Base-by-base conservation (phyloP, 2,329 filamentous ascomycete genomes). In the Claviceps sp. region DNA sequence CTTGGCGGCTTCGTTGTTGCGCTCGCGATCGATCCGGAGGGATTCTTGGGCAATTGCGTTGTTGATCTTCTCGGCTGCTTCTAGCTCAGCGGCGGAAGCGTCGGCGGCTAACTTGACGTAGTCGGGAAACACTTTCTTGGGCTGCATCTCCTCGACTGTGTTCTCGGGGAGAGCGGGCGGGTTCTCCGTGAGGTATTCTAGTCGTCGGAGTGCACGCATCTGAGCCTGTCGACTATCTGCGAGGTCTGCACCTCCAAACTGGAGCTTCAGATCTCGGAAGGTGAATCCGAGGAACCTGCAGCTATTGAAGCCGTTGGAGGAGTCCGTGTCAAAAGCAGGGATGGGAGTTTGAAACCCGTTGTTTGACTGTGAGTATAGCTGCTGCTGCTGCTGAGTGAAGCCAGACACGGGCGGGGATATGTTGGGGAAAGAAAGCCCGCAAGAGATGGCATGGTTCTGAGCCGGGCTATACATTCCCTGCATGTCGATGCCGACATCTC, bases 1-100 rank as follows among this genome's bases (percentile, higher is more conserved):
- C 55, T 65, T 67, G 24, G 69, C 69, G 0, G 69, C 65, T 38
- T 58, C 53, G 54, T 70, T 71, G 59, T 71, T 71, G 4, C 68
- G 59, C 43, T 60, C 53, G 2, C 64, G 59, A 18, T 68, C 63
- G 1, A 62, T 47, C 4, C 24, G 48, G 52, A 62, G 60, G 8
- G 57, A 56, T 20, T 57, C 49, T 3, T 52, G 52, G 2, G 64
- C 59, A 40, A 67, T 60, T 5, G 46, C 13, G 49, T 68, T 65
- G 52, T 63, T 64, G 6, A 54, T 52, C 0, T 47, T 54, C 20
- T 60, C 56, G 2, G 59, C 54, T 2, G 51, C 58, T 0, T 55
- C 37, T 24, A 24, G 18, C 5, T 20, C 26, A 9, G 24, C 43
- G 14, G 38, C 14, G 36, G 43, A 36, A 4, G 48, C 48, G 44